These are phyloP conservation scores for Dioscorea zingiberensis DNA, from an alignment of 106 monocot species.

Conservation along the genomic window DNA sequence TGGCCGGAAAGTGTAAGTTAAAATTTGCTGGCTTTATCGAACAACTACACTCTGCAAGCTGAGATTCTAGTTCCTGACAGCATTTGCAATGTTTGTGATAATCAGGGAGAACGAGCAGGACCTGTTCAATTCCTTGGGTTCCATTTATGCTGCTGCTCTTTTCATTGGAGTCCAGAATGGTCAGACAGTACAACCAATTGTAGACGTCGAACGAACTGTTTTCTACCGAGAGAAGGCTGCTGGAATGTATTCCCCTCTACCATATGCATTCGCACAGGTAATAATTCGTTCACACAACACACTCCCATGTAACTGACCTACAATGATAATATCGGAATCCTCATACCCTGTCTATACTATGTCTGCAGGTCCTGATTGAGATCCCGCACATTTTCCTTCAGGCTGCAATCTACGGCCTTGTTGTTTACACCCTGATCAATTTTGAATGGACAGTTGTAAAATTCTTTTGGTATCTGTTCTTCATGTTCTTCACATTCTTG, in stretches of 20 bases:
- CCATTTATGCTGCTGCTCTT: constrained; percentile 63
- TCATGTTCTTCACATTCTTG: constrained; percentile 54
- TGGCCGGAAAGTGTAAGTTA: constrained; percentile 49
- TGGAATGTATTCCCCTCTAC: constrained; percentile 85
- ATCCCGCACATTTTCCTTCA: constrained; percentile 59
- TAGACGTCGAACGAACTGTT: constrained; percentile 76
- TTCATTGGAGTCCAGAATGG: constrained; percentile 81
- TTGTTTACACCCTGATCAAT: constrained; percentile 48
- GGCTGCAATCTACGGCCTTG: constrained; percentile 26
- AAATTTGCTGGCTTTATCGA: neutral
- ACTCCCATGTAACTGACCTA: too few relatives aligned
- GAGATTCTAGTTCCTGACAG: too few relatives aligned
- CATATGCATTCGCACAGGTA: constrained; percentile 82
- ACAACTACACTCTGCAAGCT: neutral
- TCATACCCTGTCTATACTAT: neutral
- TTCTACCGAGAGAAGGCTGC: constrained; percentile 88
- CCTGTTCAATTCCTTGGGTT: constrained; percentile 65
- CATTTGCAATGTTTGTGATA: neutral
- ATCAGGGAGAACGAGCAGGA: constrained; percentile 40
- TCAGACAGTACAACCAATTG: constrained; percentile 70
- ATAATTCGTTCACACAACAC: neutral
- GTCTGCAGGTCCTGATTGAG: constrained; percentile 56
- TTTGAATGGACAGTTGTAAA: constrained; percentile 58
- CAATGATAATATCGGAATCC: too few relatives aligned
- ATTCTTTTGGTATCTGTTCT: constrained; percentile 69